These are phyloP conservation scores for Rehmannia glutinosa DNA, from an alignment of 257 asterid species.

Conservation along the genomic window DNA sequence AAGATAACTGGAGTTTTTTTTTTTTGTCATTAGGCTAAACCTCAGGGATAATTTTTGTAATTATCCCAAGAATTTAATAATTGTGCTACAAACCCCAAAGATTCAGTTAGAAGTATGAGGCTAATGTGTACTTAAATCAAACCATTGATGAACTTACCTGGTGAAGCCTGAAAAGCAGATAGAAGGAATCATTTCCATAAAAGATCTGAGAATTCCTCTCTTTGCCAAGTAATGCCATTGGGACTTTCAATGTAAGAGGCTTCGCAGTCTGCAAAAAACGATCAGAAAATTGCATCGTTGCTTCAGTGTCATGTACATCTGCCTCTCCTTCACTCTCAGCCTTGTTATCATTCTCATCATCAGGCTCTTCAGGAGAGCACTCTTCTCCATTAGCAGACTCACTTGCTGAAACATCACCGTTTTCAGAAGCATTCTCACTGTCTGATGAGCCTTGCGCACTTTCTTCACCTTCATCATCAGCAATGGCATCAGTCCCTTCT, in stretches of 20 bases:
- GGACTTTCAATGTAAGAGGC: slow-evolving; percentile 56
- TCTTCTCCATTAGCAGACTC: slow-evolving; percentile 82
- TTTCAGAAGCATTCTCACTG: slow-evolving; percentile 74
- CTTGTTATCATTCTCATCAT: slow-evolving; percentile 56
- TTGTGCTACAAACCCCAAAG: not conserved
- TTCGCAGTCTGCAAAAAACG: slow-evolving; percentile 42
- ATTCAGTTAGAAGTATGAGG: not conserved
- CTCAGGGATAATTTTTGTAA: not conserved
- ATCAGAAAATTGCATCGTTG: slow-evolving; percentile 39
- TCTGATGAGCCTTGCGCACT: slow-evolving; percentile 69
- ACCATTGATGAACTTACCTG: slow-evolving; percentile 42
- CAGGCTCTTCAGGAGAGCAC: slow-evolving; percentile 58
- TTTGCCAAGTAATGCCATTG: slow-evolving; percentile 35
- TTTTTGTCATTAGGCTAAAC: not conserved
- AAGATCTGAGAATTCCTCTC: slow-evolving; percentile 45
- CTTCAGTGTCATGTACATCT: slow-evolving; percentile 58
- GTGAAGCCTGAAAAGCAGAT: slow-evolving; percentile 85
- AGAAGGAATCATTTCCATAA: slow-evolving; percentile 85
- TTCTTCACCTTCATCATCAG: slow-evolving; percentile 53
- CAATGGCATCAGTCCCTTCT: slow-evolving; percentile 51
- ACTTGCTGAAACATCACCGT: slow-evolving; percentile 59
- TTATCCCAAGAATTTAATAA: not conserved
- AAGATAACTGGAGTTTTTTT: not conserved
- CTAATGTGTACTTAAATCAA: not conserved
- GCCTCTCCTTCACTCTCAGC: slow-evolving; percentile 81